phyloP scores from a whole-genome alignment of 176 grass and related monocot species.

The Pharus latifolius region DNA sequence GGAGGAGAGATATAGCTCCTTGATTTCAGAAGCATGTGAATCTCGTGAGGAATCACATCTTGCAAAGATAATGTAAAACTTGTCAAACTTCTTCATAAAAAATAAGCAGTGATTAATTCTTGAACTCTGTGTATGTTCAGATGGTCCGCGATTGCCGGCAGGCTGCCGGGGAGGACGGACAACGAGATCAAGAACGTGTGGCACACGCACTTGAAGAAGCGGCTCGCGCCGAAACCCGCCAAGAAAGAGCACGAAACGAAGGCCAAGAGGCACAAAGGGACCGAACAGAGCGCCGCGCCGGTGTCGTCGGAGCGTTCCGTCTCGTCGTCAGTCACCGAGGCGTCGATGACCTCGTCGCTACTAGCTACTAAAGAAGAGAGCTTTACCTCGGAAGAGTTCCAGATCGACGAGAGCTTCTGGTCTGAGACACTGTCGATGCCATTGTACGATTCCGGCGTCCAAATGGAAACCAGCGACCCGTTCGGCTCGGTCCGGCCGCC shows the following conservation, averaged over 20 bases:
- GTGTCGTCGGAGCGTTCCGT: slow-evolving; percentile 13
- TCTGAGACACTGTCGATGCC: slow-evolving; percentile 70
- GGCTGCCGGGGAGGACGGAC: slow-evolving; percentile 68
- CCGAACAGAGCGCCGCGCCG: too few relatives aligned
- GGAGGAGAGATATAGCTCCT: not conserved
- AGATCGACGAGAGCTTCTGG: slow-evolving; percentile 87
- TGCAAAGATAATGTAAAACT: not conserved
- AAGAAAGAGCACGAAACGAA: not conserved
- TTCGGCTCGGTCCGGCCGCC: not conserved
- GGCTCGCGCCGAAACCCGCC: slow-evolving; percentile 17
- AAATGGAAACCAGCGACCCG: slow-evolving; percentile 18
- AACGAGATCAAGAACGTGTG: slow-evolving; percentile 97
- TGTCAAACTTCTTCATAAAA: not conserved
- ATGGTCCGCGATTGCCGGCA: slow-evolving; percentile 81
- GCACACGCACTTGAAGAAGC: slow-evolving; percentile 92
- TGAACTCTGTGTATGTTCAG: slow-evolving; percentile 14
- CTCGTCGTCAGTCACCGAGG: slow-evolving; percentile 8
- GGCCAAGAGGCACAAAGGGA: slow-evolving; percentile 14
- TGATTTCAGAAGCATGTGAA: slow-evolving; percentile 13
- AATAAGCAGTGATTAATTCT: not conserved
- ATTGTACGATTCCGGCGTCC: not conserved
- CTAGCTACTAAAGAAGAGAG: slow-evolving; percentile 61
- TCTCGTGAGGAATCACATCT: slow-evolving; percentile 29
- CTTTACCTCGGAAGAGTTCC: slow-evolving; percentile 68
- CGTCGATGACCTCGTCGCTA: slow-evolving; percentile 21